These are phyloP conservation scores for Vigna unguiculata DNA, from an alignment of 306 rosid genomes.

Conservation along the genomic window DNA sequence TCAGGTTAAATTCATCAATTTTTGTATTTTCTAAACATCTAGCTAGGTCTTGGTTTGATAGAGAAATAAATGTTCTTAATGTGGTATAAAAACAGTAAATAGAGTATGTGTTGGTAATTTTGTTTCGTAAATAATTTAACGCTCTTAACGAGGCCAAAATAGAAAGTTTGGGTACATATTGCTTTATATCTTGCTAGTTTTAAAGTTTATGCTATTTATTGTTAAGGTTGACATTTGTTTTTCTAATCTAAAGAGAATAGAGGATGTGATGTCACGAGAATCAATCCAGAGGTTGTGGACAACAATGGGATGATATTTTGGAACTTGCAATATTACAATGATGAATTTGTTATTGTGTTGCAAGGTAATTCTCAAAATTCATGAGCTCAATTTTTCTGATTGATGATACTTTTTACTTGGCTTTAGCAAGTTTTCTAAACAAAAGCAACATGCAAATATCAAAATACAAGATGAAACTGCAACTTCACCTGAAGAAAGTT, in stretches of 20 bases:
- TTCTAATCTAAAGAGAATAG: slow-evolving; percentile 32
- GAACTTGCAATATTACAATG: slow-evolving; percentile 38
- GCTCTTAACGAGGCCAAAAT: neutral
- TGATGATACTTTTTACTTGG: slow-evolving; percentile 23
- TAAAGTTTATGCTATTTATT: neutral
- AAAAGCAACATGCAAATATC: slow-evolving; percentile 30
- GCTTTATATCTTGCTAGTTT: neutral
- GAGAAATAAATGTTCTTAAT: no score
- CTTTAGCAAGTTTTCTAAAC: slow-evolving; percentile 24
- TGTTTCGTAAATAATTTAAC: neutral
- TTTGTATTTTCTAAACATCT: no score
- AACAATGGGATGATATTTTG: slow-evolving; percentile 45
- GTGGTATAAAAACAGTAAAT: no score
- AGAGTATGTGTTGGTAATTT: neutral
- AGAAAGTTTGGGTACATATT: neutral
- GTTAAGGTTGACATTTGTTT: slow-evolving; percentile 13
- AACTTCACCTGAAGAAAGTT: slow-evolving; percentile 38
- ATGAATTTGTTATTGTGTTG: slow-evolving; percentile 40
- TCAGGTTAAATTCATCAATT: no score
- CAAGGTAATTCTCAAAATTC: slow-evolving; percentile 49
- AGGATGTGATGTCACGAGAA: slow-evolving; percentile 45
- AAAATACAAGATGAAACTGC: slow-evolving; percentile 17
- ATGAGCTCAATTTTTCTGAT: neutral
- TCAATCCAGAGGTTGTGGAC: slow-evolving; percentile 40
- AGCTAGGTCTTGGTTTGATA: no score